Percentiles rank a stretch among this genome's conserved stretches.
Conservation (phyloP, 345 rosid genomes). For the Jatropha curcas region DNA sequence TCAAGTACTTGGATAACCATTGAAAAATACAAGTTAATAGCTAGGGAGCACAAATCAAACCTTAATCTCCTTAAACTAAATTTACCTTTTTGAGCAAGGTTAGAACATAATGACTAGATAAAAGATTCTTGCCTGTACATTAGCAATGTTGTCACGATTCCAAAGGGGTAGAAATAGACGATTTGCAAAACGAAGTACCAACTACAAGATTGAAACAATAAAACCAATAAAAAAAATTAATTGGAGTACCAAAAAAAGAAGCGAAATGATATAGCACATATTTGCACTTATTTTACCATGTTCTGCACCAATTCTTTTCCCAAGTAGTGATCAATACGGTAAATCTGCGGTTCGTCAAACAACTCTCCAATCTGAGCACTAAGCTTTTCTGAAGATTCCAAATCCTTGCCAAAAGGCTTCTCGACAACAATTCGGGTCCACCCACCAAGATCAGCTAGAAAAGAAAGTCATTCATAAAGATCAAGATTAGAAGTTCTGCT, state of each 20-base stretch:
- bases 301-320: conserved; percentile 99
- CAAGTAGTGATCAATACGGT: conserved; percentile 92
- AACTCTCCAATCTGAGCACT: conserved; percentile 84
- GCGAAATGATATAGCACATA: background rate
- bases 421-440: conserved; percentile 97
- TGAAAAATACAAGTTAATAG: background rate
- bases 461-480: background rate
- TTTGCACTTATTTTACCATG: conserved; percentile 54
- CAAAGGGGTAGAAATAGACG: conserved; percentile 92
- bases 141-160: conserved; percentile 95
- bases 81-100: background rate
- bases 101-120: background rate
- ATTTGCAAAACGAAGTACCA: conserved; percentile 98
- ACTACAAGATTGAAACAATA: conserved; percentile 41
- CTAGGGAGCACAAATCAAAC: no score
- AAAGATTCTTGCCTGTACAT: conserved; percentile 77
- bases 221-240: conserved; percentile 23
- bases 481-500: background rate
- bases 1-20: background rate
- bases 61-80: background rate
- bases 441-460: conserved; percentile 86
- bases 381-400: conserved; percentile 80
- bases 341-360: conserved; percentile 90
- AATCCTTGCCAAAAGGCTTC: conserved; percentile 94
- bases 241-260: conserved; percentile 17